Percentiles rank a stretch among this genome's conserved stretches.
phyloP scores from a whole-genome alignment of 305 asterid species.

The Nicotiana rustica region DNA sequence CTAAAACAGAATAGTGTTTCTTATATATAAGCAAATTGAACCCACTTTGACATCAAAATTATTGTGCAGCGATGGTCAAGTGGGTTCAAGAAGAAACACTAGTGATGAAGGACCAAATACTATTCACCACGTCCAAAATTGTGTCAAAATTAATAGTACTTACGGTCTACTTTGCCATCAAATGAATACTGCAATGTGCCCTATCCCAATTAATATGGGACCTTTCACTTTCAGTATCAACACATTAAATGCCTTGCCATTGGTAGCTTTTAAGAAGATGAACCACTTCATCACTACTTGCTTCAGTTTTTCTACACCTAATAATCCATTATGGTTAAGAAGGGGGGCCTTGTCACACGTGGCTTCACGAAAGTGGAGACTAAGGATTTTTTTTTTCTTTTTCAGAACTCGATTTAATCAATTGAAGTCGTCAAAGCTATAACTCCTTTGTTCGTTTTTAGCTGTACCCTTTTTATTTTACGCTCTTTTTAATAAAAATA shows the following conservation, averaged over 20 bases:
- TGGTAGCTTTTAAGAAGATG: slow-evolving; percentile 25
- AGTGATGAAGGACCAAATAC: neutral
- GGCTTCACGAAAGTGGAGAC: neutral
- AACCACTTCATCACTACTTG: neutral
- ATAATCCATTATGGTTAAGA: neutral
- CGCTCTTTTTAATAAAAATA: no score
- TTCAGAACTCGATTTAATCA: neutral
- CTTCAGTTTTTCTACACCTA: slow-evolving; percentile 6
- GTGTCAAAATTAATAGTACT: neutral
- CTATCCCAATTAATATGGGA: neutral
- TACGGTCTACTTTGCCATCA: neutral
- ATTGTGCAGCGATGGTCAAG: no score
- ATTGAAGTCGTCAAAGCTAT: neutral
- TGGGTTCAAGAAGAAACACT: neutral
- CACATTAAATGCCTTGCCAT: neutral
- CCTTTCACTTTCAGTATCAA: slow-evolving; percentile 13
- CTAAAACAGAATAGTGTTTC: no score
- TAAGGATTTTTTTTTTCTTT: neutral
- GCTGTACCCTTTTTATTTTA: no score
- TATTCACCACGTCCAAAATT: slow-evolving; percentile 10
- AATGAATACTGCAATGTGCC: neutral
- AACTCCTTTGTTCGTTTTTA: no score
- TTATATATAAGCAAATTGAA: no score
- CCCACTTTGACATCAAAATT: no score
- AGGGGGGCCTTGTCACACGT: neutral